These are phyloP conservation scores for Echinosophora koreensis DNA, from an alignment of 306 rosid species.

Conservation along the genomic window DNA sequence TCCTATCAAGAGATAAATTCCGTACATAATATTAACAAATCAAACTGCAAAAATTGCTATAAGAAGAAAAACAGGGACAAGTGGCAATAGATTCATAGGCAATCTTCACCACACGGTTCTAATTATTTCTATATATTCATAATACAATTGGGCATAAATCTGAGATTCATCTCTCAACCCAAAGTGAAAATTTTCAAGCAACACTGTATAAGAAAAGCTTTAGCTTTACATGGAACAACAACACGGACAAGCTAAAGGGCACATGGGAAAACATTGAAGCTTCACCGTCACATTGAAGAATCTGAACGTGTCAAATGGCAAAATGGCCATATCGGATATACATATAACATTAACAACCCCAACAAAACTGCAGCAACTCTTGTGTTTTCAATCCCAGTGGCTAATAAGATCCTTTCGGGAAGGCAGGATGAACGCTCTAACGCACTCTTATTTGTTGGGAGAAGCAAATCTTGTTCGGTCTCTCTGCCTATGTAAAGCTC, in stretches of 20 bases:
- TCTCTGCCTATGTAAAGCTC: slow-evolving; percentile 73
- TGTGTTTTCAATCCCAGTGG: slow-evolving; percentile 42
- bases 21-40: slow-evolving; percentile 3
- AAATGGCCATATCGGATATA: slow-evolving; percentile 42
- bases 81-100: slow-evolving; percentile 51
- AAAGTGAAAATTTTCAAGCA: slow-evolving; percentile 46
- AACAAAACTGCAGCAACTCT: slow-evolving; percentile 56
- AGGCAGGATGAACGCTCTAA: slow-evolving; percentile 41
- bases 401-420: slow-evolving; percentile 39
- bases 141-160: slow-evolving; percentile 57
- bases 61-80: slow-evolving; percentile 2
- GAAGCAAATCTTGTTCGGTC: slow-evolving; percentile 95
- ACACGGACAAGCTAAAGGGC: slow-evolving; percentile 49
- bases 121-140: slow-evolving; percentile 60
- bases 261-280: slow-evolving; percentile 35
- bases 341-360: slow-evolving; percentile 49
- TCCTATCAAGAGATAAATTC: slow-evolving; percentile 9
- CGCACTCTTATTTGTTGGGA: slow-evolving; percentile 62
- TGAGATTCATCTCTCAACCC: slow-evolving; percentile 49
- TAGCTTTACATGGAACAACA: slow-evolving; percentile 60
- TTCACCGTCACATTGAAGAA: slow-evolving; percentile 41
- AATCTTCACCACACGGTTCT: slow-evolving; percentile 49
- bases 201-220: slow-evolving; percentile 27
- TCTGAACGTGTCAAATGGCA: slow-evolving; percentile 37
- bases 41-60: slow-evolving; percentile 33